Percentiles rank a stretch among this genome's conserved stretches.
Conservation (phyloP, 306 rosid species). For the Herpetospermum pedunculosum region DNA sequence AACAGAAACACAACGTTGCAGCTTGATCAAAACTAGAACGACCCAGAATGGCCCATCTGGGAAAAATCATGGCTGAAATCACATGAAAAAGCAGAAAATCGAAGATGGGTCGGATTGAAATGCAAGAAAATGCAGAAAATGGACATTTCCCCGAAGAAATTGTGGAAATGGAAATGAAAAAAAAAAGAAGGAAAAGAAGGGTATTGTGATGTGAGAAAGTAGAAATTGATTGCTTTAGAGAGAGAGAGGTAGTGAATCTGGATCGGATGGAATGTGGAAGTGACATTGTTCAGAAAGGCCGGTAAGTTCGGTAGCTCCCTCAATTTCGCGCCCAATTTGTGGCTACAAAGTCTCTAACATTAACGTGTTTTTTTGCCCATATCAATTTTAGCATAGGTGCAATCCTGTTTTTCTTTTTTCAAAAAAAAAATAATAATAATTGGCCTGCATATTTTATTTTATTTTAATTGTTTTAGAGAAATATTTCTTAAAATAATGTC, state of each 20-base stretch:
- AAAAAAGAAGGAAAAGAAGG: constrained; percentile 3
- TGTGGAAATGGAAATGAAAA: constrained; percentile 5
- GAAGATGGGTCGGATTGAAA: constrained; percentile 11
- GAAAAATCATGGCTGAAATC: background rate
- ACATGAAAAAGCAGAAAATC: background rate
- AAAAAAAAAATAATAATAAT: too few relatives aligned
- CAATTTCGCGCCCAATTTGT: constrained; percentile 79
- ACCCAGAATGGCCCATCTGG: constrained; percentile 8
- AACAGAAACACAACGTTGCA: background rate
- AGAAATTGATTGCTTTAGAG: constrained; percentile 13
- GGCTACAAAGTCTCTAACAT: constrained; percentile 41
- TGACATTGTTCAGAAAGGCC: constrained; percentile 64
- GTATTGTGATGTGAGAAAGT: constrained; percentile 14
- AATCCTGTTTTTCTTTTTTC: too few relatives aligned
- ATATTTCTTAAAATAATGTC: too few relatives aligned
- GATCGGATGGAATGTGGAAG: constrained; percentile 32
- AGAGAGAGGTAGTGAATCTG: constrained; percentile 32
- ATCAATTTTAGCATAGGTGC: too few relatives aligned
- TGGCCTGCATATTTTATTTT: too few relatives aligned
- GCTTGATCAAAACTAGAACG: constrained; percentile 5
- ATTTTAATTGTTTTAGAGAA: too few relatives aligned
- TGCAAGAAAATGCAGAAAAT: background rate
- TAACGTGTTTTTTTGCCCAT: too few relatives aligned
- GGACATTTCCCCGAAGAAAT: background rate
- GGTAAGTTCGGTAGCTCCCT: constrained; percentile 58